Percentiles rank a stretch among this genome's conserved stretches.
Evolutionary conservation across 768 basidiomycete species (phyloP).

Genomic region (Russula abietina): DNA sequence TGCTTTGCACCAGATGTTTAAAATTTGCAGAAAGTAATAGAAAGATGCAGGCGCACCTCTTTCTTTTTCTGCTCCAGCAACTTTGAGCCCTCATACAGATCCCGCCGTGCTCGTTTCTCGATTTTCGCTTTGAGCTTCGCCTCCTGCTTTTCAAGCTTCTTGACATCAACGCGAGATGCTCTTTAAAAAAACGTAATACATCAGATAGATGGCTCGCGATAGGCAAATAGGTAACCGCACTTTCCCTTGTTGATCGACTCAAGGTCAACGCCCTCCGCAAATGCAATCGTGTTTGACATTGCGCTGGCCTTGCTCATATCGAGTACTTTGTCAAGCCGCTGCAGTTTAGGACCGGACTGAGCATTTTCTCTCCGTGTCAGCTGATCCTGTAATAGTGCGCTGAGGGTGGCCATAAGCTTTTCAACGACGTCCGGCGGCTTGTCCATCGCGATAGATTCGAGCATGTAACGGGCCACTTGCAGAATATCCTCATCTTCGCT

Average conservation of each 20-base stretch:
- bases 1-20: slow-evolving; percentile 46
- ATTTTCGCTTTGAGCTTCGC: slow-evolving; percentile 98
- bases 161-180: slow-evolving; percentile 87
- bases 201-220: background rate
- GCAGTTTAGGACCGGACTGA: slow-evolving; percentile 53
- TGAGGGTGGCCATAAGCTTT: slow-evolving; percentile 59
- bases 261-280: slow-evolving; percentile 79
- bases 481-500: slow-evolving; percentile 85
- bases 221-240: slow-evolving; percentile 37
- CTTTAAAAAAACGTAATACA: slow-evolving; percentile 34
- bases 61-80: slow-evolving; percentile 87
- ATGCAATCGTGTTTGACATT: slow-evolving; percentile 72
- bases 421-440: slow-evolving; percentile 51
- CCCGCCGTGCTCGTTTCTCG: slow-evolving; percentile 86
- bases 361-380: slow-evolving; percentile 51
- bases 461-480: slow-evolving; percentile 64
- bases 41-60: slow-evolving; percentile 46
- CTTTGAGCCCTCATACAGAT: slow-evolving; percentile 95
- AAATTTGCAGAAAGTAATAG: background rate
- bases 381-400: slow-evolving; percentile 58
- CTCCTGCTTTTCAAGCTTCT: slow-evolving; percentile 95
- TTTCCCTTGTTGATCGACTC: slow-evolving; percentile 94
- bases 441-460: slow-evolving; percentile 69
- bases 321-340: slow-evolving; percentile 80
- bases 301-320: slow-evolving; percentile 76